Percentiles rank a stretch among this genome's conserved stretches.
Evolutionary conservation across 2,329 filamentous ascomycete species (phyloP).

Genomic region (Colletotrichum musicola): DNA sequence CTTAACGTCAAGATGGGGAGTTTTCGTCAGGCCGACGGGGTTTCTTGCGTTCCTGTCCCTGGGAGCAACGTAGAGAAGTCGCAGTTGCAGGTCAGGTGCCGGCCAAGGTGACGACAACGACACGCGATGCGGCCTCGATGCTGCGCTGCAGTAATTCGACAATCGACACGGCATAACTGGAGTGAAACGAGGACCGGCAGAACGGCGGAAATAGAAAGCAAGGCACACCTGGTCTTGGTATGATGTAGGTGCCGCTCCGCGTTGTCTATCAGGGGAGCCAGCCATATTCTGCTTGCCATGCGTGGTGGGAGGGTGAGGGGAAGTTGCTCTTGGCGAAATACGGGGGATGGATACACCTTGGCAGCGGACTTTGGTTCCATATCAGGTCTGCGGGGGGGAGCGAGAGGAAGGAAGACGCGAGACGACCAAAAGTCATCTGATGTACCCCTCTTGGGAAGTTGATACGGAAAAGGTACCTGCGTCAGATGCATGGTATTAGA

Average conservation of each 20-base stretch:
- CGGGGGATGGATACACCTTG: neutral
- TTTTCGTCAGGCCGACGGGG: too few species aligned
- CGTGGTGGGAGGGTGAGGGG: slow-evolving; percentile 4
- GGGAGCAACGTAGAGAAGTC: too few species aligned
- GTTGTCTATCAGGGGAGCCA: slow-evolving; percentile 10
- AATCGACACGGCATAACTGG: neutral
- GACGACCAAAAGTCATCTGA: slow-evolving; percentile 25
- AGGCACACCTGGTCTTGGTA: slow-evolving; percentile 30
- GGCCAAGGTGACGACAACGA: neutral
- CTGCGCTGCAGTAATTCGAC: neutral
- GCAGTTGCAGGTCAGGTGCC: neutral
- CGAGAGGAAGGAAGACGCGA: neutral
- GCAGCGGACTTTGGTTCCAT: neutral
- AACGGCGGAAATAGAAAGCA: slow-evolving; percentile 11
- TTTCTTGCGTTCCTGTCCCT: too few species aligned
- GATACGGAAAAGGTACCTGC: neutral
- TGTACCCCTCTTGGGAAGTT: slow-evolving; percentile 4
- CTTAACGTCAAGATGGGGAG: too few species aligned
- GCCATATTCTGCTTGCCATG: neutral
- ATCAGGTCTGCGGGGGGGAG: slow-evolving; percentile 13
- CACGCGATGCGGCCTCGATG: neutral
- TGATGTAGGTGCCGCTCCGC: slow-evolving; percentile 29
- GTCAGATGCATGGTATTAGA: neutral
- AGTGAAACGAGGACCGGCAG: neutral
- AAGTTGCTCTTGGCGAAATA: slow-evolving; percentile 12